Evolutionary conservation across 192 early-diverging fungal genomes (phyloP).

Genomic region (Coemansia sp.): DNA sequence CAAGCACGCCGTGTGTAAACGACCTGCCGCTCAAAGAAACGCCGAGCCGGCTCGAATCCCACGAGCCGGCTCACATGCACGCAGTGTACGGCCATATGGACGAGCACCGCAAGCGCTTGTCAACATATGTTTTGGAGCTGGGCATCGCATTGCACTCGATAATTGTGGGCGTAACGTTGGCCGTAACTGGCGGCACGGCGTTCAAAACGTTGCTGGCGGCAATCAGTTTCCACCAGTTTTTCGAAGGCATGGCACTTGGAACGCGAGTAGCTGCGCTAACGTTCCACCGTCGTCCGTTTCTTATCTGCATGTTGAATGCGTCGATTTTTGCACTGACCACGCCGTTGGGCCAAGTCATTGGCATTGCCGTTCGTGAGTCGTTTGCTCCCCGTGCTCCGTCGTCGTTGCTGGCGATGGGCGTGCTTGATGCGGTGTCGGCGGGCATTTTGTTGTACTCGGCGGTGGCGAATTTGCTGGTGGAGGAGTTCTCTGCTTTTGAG

Average conservation of each 20-base stretch:
- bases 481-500: conserved; percentile 61
- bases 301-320: conserved; percentile 58
- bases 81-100: conserved; percentile 16
- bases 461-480: conserved; percentile 70
- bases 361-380: conserved; percentile 66
- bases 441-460: conserved; percentile 83
- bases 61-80: conserved; percentile 24
- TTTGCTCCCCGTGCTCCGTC: conserved; percentile 59
- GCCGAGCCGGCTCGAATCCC: not conserved
- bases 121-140: conserved; percentile 73
- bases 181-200: conserved; percentile 55
- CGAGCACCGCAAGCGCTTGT: conserved; percentile 42
- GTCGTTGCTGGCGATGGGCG: conserved; percentile 67
- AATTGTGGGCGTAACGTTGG: conserved; percentile 72
- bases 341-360: conserved; percentile 77
- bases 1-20: not conserved
- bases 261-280: conserved; percentile 64
- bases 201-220: conserved; percentile 65
- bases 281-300: conserved; percentile 26
- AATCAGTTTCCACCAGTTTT: conserved; percentile 73
- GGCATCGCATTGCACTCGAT: conserved; percentile 77
- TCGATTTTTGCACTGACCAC: conserved; percentile 73
- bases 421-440: conserved; percentile 76
- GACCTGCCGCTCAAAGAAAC: not conserved
- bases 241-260: conserved; percentile 77